Percentiles rank a stretch among this genome's conserved stretches.
phyloP scores from a whole-genome alignment of 2,329 filamentous ascomycete genomes.

The Ceratocystis papillata region DNA sequence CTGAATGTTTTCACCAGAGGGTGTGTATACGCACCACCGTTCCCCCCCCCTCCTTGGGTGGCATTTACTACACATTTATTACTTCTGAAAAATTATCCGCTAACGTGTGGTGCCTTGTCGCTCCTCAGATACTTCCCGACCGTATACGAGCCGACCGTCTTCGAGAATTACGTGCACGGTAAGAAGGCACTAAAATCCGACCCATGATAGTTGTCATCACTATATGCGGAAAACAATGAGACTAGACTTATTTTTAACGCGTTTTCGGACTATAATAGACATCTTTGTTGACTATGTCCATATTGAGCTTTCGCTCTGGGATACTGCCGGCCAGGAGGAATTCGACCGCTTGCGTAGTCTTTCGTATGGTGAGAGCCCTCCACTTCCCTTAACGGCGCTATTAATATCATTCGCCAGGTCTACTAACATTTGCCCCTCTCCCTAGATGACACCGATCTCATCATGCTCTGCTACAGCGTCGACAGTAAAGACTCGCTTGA shows the following conservation, averaged over 20 bases:
- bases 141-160: constrained; percentile 95
- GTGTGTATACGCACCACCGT: constrained; percentile 38
- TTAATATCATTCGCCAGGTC: background rate
- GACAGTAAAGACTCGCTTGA: constrained; percentile 94
- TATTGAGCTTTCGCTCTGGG: constrained; percentile 95
- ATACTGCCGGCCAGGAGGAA: constrained; percentile 97
- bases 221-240: background rate
- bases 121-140: constrained; percentile 76
- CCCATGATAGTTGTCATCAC: background rate
- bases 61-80: background rate
- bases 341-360: constrained; percentile 92
- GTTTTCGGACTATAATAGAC: constrained; percentile 42
- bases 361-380: constrained; percentile 61
- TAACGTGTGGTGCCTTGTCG: background rate
- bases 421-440: background rate
- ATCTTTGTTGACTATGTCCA: constrained; percentile 97
- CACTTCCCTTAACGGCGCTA: background rate
- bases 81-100: background rate
- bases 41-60: too few relatives aligned
- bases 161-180: constrained; percentile 99
- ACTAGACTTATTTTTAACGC: background rate
- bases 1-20: constrained; percentile 98
- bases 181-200: constrained; percentile 29
- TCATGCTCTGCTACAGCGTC: constrained; percentile 98
- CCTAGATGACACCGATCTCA: constrained; percentile 77